Conservation (phyloP, 1,284 basidiomycete genomes). For the Naganishia cerealis region DNA sequence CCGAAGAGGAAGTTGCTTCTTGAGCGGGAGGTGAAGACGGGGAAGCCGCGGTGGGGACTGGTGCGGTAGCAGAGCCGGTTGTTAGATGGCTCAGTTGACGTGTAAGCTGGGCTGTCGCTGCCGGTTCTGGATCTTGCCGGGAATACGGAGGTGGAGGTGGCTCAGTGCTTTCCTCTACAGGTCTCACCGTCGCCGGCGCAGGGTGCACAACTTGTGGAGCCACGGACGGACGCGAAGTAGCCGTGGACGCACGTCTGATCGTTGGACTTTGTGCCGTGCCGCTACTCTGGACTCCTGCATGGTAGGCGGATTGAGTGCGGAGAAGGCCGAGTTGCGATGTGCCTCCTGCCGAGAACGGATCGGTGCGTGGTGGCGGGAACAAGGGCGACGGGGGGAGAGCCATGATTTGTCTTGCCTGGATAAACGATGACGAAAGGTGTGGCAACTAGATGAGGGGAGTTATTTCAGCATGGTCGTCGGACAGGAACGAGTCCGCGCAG, state of each 20-base stretch:
- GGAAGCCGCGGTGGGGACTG: no score
- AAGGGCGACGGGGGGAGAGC: conserved; percentile 31
- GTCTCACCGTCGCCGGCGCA: conserved; percentile 12
- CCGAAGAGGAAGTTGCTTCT: not conserved
- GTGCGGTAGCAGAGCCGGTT: not conserved
- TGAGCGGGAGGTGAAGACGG: not conserved
- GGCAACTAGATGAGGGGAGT: no score
- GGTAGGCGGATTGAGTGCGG: conserved; percentile 17
- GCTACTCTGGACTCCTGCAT: not conserved
- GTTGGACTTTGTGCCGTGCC: not conserved
- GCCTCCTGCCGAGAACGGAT: not conserved
- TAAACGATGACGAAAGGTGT: conserved; percentile 31
- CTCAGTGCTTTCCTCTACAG: conserved; percentile 1
- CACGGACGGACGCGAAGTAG: not conserved
- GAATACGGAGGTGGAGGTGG: conserved; percentile 34
- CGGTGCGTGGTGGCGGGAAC: conserved; percentile 12
- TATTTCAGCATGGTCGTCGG: no score
- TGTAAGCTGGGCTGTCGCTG: conserved; percentile 27
- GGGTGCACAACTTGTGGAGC: not conserved
- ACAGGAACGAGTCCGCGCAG: no score
- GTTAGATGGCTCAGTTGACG: conserved; percentile 18
- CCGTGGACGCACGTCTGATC: not conserved
- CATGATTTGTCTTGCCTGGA: conserved; percentile 27
- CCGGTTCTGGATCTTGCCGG: conserved; percentile 32
- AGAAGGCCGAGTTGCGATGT: conserved; percentile 21